Percentiles rank a stretch among this genome's conserved stretches.
Evolutionary conservation across 805 yeast genomes (phyloP).

Genomic region (Komagataella mondaviorum): DNA sequence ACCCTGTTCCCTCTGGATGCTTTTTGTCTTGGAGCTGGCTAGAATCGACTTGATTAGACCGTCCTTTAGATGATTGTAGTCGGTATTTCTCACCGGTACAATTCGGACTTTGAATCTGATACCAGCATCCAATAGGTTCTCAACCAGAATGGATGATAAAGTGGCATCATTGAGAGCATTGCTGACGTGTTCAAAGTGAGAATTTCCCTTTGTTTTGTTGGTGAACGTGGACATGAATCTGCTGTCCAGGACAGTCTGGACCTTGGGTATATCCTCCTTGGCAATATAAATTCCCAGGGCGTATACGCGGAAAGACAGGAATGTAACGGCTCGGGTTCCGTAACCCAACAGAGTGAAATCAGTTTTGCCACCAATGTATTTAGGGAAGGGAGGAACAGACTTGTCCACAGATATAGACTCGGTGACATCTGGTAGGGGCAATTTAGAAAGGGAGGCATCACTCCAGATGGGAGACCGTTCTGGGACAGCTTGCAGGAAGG

Average conservation of each 20-base stretch:
- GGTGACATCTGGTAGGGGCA: conserved; percentile 5
- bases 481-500: not conserved
- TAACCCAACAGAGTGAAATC: conserved; percentile 53
- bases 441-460: not conserved
- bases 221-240: conserved; percentile 21
- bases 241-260: conserved; percentile 28
- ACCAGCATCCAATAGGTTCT: conserved; percentile 41
- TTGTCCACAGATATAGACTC: conserved; percentile 11
- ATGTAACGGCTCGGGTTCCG: conserved; percentile 78
- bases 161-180: conserved; percentile 36
- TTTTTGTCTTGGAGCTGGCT: conserved; percentile 49
- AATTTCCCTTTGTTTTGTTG: conserved; percentile 5
- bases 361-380: conserved; percentile 6
- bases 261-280: conserved; percentile 32
- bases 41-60: conserved; percentile 75
- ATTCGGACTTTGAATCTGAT: conserved; percentile 61
- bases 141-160: conserved; percentile 38
- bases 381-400: conserved; percentile 16
- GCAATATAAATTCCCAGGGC: conserved; percentile 77
- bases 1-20: conserved; percentile 15
- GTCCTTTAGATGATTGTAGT: conserved; percentile 78
- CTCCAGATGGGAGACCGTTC: not conserved
- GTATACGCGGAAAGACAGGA: conserved; percentile 71
- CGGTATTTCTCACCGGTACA: conserved; percentile 83
- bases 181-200: conserved; percentile 22